phyloP scores from a whole-genome alignment of 2,329 filamentous ascomycete species.

The Fusarium chuoi region DNA sequence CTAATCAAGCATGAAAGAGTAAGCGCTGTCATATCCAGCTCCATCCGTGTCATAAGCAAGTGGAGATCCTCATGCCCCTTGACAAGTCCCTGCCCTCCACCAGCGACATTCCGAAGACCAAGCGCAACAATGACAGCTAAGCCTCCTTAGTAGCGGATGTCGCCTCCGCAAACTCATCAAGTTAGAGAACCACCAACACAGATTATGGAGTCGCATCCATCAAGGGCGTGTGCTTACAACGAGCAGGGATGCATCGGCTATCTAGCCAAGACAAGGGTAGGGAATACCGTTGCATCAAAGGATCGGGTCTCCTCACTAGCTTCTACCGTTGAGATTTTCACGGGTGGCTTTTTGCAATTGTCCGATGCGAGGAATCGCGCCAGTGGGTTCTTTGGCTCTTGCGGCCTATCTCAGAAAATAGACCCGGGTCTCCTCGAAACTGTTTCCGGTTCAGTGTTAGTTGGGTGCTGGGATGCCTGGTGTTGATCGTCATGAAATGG shows the following conservation, averaged over 20 bases:
- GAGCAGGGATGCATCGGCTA: slow-evolving; percentile 1
- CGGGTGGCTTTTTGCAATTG: neutral
- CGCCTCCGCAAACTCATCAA: neutral
- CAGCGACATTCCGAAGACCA: neutral
- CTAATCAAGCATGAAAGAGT: neutral
- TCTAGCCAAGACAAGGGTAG: neutral
- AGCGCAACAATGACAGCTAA: neutral
- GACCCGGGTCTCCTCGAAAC: neutral
- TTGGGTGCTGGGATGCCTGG: neutral
- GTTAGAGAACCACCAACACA: neutral
- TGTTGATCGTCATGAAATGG: neutral
- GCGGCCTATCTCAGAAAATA: slow-evolving; percentile 18
- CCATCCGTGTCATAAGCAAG: neutral
- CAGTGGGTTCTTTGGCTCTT: neutral
- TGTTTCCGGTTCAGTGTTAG: neutral
- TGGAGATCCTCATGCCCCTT: neutral
- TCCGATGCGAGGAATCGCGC: neutral
- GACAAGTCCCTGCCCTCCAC: neutral
- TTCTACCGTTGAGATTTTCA: neutral
- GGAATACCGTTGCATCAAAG: slow-evolving; percentile 3
- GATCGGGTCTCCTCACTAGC: neutral
- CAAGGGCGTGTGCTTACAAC: neutral
- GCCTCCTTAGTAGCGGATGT: neutral
- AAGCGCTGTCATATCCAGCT: neutral
- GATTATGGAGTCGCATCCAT: neutral